Evolutionary conservation across 306 rosid genomes (phyloP), one percentile per base, ranked within the genome.

Genomic region (Morella rubra): DNA sequence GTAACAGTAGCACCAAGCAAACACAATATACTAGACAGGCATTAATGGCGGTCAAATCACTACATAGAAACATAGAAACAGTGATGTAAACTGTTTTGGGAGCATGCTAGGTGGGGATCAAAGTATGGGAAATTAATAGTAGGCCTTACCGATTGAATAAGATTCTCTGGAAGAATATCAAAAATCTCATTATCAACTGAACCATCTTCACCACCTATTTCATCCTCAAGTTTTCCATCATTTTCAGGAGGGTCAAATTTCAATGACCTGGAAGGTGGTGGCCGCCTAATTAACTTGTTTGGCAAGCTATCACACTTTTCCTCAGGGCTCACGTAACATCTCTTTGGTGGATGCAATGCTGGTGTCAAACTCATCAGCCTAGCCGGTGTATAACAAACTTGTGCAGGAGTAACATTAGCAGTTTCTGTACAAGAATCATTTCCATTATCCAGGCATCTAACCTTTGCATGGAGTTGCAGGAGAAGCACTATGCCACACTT

Each of bases 161-260:
- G 90, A 75, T 79, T 82, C 74, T 74, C 72, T 2, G 92, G 82
- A 67, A 94, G 96, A 74, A 86, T 75, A 87, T 87, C 83, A 50
- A 66, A 79, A 53, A 84, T 20, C 44, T 89, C 95, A 5, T 84
- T 72, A 75, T 81, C 84, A 22, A 56, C 62, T 75, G 86, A 80
- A 54, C 77, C 44, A n/a, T 68, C 74, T 32, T 68, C 62, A 78
- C 44, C 82, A 84, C 64, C 79, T 59, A 22, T 22, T 62, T 83
- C 83, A 71, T 61, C 53, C 16, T 73, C 75, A 37, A 32, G 37
- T 32, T 27, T 65, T 67, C 54, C 83, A 77, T 80, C 85, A 83
- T 90, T 93, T 75, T 86, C 81, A 4, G 91, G 97, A 77, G 90
- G 79, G 85, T 89, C 91, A 50, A 90, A 93, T 79, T 83, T 88